These are phyloP conservation scores for Neurospora tetraspora DNA, from an alignment of 495 filamentous ascomycete genomes.

Conservation along the genomic window DNA sequence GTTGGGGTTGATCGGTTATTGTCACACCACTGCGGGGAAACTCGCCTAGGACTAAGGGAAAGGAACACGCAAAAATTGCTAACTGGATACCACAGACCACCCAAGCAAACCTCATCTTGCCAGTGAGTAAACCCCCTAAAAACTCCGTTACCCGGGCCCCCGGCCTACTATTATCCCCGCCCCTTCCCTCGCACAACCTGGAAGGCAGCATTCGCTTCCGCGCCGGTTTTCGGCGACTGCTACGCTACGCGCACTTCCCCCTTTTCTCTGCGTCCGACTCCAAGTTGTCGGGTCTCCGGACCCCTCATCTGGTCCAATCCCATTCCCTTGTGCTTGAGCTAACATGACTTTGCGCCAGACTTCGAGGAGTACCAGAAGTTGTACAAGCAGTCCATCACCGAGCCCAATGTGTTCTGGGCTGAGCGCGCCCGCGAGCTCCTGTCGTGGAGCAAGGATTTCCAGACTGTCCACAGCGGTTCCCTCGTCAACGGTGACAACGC, in stretches of 20 bases:
- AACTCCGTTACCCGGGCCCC: not conserved
- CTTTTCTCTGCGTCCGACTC: not conserved
- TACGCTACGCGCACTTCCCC: not conserved
- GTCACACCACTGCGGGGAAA: constrained; percentile 12
- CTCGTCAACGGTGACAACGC: constrained; percentile 74
- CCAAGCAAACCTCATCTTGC: constrained; percentile 47
- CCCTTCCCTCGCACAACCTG: not conserved
- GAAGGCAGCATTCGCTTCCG: not conserved
- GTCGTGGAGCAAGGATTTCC: constrained; percentile 82
- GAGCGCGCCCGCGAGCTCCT: constrained; percentile 78
- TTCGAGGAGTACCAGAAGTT: constrained; percentile 84
- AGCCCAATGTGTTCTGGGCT: constrained; percentile 88
- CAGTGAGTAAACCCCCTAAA: constrained; percentile 27
- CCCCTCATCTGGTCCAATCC: not conserved
- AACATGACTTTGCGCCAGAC: constrained; percentile 20
- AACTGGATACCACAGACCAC: constrained; percentile 38
- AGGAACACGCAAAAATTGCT: constrained; percentile 13
- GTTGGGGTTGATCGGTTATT: constrained; percentile 9
- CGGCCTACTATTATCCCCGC: no score
- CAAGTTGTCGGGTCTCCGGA: not conserved
- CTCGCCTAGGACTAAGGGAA: constrained; percentile 18
- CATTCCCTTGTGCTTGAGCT: constrained; percentile 4
- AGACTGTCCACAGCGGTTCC: constrained; percentile 75
- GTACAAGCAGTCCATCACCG: constrained; percentile 92
- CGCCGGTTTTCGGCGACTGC: not conserved